Evolutionary conservation across 306 rosid species (phyloP), one percentile per base, ranked within the genome.

Genomic region (Citrullus mucosospermus): DNA sequence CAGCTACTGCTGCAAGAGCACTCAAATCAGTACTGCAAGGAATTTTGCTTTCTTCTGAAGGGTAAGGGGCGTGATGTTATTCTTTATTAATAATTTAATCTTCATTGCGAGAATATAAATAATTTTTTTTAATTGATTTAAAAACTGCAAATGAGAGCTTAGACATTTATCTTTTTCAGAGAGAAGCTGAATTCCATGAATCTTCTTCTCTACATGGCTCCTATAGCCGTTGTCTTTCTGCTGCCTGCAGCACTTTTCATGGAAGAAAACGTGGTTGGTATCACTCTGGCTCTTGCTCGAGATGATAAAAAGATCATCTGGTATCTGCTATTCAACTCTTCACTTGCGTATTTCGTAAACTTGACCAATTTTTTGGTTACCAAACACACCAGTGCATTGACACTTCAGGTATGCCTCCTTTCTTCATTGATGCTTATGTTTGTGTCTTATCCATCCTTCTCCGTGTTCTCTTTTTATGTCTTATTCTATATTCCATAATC

Each of bases 101-200:
- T 11, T 39, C 60, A 60, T 55, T 78, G 58, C 43, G 77, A 17
- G 56, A 13, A 1, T 11, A 41, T 44, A 48, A 39, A 38, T 18
- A 53, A 10, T 51, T 41, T 50, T 4, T 6, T 79, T 75, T 28
- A 18, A 79, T 72, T 82, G 82, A 51, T 85, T 81, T 43, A 3
- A 73, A 72, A 30, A 73, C 28, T 73, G 32, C 20, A 25, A 54
- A 32, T 57, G 79, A 76, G 55, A 7, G 14, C 54, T 76, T 20
- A 18, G 48, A 17, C 30, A 74, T 62, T 60, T 78, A 60, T 30
- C 61, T 78, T 62, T 43, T 46, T 61, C 69, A 96, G 99, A 81
- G 99, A 96, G 91, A 96, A 96, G 96, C 86, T 96, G 93, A 96
- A 96, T 84, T 96, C 99, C 25, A 96, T 96, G 99, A 96, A 96